Percentiles rank a stretch among this genome's conserved stretches.
phyloP scores from a whole-genome alignment of 345 rosid genomes.

The Eucalyptus tenuipes region DNA sequence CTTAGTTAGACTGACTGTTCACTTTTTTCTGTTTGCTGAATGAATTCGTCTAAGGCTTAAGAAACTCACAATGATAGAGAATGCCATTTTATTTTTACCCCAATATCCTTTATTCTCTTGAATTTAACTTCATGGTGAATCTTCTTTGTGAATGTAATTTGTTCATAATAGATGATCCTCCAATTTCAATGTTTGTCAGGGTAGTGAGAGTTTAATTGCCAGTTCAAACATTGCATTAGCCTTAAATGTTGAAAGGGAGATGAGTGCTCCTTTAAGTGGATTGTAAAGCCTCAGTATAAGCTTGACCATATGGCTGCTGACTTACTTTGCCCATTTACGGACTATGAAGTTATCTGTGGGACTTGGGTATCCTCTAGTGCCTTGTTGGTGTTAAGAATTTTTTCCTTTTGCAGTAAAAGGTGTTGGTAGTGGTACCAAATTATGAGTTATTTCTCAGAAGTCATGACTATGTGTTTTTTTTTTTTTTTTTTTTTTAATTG shows the following conservation, averaged over 20 bases:
- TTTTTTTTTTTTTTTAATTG: not conserved
- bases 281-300: not conserved
- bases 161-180: not conserved
- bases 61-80: not conserved
- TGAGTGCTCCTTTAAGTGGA: not conserved
- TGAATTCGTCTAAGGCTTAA: not conserved
- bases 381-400: not conserved
- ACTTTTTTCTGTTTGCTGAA: not conserved
- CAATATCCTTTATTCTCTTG: not conserved
- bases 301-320: not conserved
- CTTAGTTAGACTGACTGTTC: not conserved
- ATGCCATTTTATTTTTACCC: not conserved
- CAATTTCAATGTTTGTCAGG: not conserved
- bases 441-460: not conserved
- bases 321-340: not conserved
- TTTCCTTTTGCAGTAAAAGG: not conserved
- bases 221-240: not conserved
- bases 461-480: not conserved
- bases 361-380: not conserved
- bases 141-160: not conserved
- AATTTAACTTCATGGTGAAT: not conserved
- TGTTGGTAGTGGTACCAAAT: not conserved
- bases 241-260: not conserved
- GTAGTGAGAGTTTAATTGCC: not conserved
- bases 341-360: not conserved